phyloP scores from a whole-genome alignment of 225 moss, liverwort and hornwort genomes.

The Physcomitrellopsis africana region DNA sequence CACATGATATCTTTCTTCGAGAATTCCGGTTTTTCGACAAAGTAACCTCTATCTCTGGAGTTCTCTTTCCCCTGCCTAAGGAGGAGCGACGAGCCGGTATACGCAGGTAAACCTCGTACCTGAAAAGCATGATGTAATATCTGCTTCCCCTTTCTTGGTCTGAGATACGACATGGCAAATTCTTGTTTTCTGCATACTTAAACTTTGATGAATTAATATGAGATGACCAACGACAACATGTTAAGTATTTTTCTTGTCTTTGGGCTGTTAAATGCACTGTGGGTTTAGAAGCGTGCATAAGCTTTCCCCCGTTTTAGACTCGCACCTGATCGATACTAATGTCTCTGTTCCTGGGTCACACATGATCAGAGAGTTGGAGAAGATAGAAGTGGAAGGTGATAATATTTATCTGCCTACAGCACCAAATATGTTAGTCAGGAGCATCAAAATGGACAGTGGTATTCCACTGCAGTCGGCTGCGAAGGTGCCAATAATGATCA shows the following conservation, averaged over 20 bases:
- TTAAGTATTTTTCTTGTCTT: background rate
- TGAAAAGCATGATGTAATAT: background rate
- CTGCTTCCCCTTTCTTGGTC: background rate
- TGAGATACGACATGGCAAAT: constrained; percentile 11
- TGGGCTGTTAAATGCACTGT: background rate
- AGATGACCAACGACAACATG: background rate
- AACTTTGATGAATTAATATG: constrained; percentile 2
- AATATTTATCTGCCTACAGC: constrained; percentile 84
- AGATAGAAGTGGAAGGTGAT: constrained; percentile 73
- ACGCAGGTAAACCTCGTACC: constrained; percentile 49
- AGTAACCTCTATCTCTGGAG: constrained; percentile 87
- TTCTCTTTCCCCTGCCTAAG: constrained; percentile 77
- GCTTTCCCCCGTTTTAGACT: background rate
- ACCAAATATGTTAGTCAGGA: constrained; percentile 75
- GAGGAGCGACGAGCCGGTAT: constrained; percentile 82
- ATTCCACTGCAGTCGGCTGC: constrained; percentile 86
- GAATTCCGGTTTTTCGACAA: constrained; percentile 86
- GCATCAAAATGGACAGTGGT: constrained; percentile 83
- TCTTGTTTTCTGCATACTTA: constrained; percentile 1
- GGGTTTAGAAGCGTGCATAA: constrained; percentile 7
- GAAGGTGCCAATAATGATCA: constrained; percentile 92
- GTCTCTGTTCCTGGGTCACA: constrained; percentile 24
- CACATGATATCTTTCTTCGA: constrained; percentile 65
- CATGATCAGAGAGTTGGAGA: constrained; percentile 73
- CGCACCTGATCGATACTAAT: constrained; percentile 19